Evolutionary conservation across 148 eudicot genomes (phyloP), one percentile per base, ranked within the genome.

Genomic region (Camellia japonica): DNA sequence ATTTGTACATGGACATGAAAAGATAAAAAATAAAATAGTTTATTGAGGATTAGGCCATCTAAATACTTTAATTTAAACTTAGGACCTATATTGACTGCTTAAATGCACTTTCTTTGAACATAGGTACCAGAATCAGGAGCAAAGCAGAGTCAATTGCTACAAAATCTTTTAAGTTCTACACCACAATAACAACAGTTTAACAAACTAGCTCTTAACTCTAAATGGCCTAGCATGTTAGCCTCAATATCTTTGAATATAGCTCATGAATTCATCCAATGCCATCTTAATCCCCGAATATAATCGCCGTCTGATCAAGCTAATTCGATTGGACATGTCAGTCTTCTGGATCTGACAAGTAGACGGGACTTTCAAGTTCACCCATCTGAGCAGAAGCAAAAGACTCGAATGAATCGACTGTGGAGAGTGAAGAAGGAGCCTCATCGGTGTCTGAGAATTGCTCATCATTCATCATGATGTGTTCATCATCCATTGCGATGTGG

Each of bases 361-460:
- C 77, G 10, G 92, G 94, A 84, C 90, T 92, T 8, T 89, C 95
- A 6, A 85, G 70, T 64, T 93, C 98, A 56, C 90, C 97, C 88
- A 80, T 94, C 85, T 90, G 88, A 41, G 99, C 99, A 43, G 99
- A 96, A 64, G 87, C 99, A 81, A 96, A 96, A 16, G 99, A 95
- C 85, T 95, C 97, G 63, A 85, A 86, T 68, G 86, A 83, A 69
- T 90, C 98, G 4, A 73, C 80, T 0, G 94, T 71, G 20, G 98
- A 93, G 23, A 93, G 84, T 70, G 91, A 88, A 16, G 99, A 93
- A 70, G 92, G 90, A 15, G 97, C 86, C 44, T 85, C 95, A 20
- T 92, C 95, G 3, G 98, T 91, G 75, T 91, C 99, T 1, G 93
- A 90, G 73, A 83, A 76, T 20, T 83, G 84, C 64, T 91, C 92